Evolutionary conservation across 306 rosid species (phyloP), one percentile per base, ranked within the genome.

Genomic region (Ormosia emarginata): DNA sequence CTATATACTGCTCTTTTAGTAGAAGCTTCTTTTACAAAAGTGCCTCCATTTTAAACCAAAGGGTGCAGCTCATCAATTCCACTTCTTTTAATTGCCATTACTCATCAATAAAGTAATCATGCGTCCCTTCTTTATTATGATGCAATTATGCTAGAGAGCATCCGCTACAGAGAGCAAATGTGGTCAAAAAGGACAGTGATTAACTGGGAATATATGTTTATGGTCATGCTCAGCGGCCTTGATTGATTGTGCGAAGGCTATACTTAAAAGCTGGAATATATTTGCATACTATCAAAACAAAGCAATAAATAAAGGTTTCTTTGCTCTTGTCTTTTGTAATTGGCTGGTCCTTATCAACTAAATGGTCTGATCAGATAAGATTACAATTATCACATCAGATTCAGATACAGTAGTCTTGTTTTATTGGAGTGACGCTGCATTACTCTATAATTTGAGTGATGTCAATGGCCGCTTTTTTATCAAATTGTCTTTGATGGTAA

Each of bases 51-150:
- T 55, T 33, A 74, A 57, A 56, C 63, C 11, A 85, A 81, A 59
- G 76, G 66, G 74, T 79, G 82, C 74, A 85, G 78, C 83, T 85
- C 80, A 84, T 87, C 36, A 87, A 86, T 77, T 82, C 75, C 71
- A 68, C 39, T 14, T 68, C 86, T 86, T 86, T 85, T 0, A 24
- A 24, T 24, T 74, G 85, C 64, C 79, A 40, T 33, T 77, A 70
- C 17, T 62, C 55, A 46, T 36, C 52, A 71, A 57, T 61, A 82
- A 85, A 85, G 71, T 74, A 83, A 77, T 68, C 73, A 73, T 11
- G 64, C 71, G 37, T 79, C 69, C 36, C 13, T 76, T 77, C 79
- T 81, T 69, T 83, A 77, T 75, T 72, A 83, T 75, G 59, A 58
- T 83, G 43, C 73, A 78, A 74, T 83, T 43, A 75, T 75, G 62